These are phyloP conservation scores for Suillus cothurnatus DNA, from an alignment of 768 basidiomycete species.

Conservation along the genomic window DNA sequence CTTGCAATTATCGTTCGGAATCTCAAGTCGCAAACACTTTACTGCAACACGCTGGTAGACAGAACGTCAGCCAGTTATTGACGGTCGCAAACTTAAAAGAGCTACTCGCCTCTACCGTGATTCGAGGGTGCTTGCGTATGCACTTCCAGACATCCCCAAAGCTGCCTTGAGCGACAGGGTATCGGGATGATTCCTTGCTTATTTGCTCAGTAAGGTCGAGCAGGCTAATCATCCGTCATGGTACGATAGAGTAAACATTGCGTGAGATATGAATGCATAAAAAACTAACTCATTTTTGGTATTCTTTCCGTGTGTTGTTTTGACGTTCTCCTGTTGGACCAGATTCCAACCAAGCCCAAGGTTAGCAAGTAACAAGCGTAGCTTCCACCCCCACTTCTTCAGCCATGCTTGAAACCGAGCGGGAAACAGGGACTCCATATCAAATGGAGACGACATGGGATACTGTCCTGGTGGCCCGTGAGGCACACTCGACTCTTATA, in stretches of 20 bases:
- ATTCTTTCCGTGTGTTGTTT: neutral
- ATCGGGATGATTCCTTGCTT: constrained; percentile 1
- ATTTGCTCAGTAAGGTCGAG: constrained; percentile 1
- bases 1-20: neutral
- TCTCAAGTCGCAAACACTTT: neutral
- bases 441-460: neutral
- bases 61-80: neutral
- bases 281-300: neutral
- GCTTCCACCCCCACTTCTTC: neutral
- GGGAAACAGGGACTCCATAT: neutral
- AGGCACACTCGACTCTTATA: too few species aligned
- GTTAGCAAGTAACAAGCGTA: neutral
- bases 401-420: neutral
- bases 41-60: neutral
- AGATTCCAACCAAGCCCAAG: neutral
- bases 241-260: neutral
- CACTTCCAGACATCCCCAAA: constrained; percentile 33
- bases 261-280: neutral
- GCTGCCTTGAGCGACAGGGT: constrained; percentile 9
- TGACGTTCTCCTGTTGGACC: neutral
- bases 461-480: too few species aligned
- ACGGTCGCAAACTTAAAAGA: constrained; percentile 16
- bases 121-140: neutral
- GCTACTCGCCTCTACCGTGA: neutral
- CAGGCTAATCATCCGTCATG: neutral